phyloP scores from a whole-genome alignment of 495 filamentous ascomycete species.

The Amniculicola lignicola region DNA sequence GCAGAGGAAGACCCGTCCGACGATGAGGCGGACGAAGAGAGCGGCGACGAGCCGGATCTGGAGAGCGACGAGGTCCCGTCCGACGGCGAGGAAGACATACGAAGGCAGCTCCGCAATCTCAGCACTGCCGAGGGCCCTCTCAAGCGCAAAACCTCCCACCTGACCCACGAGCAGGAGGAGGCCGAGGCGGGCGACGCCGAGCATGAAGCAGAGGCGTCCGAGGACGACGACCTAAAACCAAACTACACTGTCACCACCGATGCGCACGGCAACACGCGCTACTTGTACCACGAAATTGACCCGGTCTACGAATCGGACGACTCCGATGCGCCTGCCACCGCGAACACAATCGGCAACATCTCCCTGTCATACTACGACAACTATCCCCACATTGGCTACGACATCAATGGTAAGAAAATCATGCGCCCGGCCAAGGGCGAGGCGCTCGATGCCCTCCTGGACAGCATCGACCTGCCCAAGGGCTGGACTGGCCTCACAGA shows the following conservation, averaged over 20 bases:
- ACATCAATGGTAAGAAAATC: constrained; percentile 97
- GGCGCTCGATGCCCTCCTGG: constrained; percentile 87
- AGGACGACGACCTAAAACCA: constrained; percentile 44
- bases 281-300: constrained; percentile 84
- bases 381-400: constrained; percentile 97
- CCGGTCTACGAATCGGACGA: constrained; percentile 96
- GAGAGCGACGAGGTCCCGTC: constrained; percentile 59
- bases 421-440: constrained; percentile 92
- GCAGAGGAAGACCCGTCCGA: constrained; percentile 14
- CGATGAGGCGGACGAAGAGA: constrained; percentile 52
- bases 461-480: constrained; percentile 96
- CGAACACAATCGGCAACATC: constrained; percentile 94
- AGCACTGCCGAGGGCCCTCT: constrained; percentile 33
- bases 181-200: constrained; percentile 10
- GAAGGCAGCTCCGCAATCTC: constrained; percentile 32
- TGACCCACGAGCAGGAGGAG: constrained; percentile 14
- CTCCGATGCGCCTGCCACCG: constrained; percentile 70
- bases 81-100: constrained; percentile 46
- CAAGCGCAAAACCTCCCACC: constrained; percentile 13
- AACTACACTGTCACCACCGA: constrained; percentile 62
- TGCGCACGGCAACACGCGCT: constrained; percentile 70
- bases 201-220: constrained; percentile 38
- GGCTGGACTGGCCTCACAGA: constrained; percentile 97
- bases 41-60: constrained; percentile 46
- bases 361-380: constrained; percentile 92